A percentile compares a stretch with the other conserved stretches of the same genome.
Evolutionary conservation across 805 yeast genomes (phyloP).

Genomic region (Yamadazyma philogaea): DNA sequence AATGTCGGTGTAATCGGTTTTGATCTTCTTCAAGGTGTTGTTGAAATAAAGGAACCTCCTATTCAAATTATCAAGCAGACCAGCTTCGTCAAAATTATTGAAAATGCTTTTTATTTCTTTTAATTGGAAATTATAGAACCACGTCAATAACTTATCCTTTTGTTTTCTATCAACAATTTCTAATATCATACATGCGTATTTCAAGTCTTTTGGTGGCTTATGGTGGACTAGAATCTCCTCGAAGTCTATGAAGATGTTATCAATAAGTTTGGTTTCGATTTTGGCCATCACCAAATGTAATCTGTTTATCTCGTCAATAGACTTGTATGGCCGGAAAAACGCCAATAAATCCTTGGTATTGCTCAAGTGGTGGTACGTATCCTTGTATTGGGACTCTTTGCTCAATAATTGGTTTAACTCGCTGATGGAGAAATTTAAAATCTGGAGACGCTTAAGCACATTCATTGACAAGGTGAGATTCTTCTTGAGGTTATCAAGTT

Average conservation of each 20-base stretch:
- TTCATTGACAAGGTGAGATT: constrained; percentile 85
- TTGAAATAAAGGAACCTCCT: constrained; percentile 81
- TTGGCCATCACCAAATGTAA: constrained; percentile 58
- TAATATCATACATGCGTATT: constrained; percentile 69
- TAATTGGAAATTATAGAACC: constrained; percentile 70
- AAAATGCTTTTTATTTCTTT: constrained; percentile 76
- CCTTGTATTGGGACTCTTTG: constrained; percentile 46
- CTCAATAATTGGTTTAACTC: constrained; percentile 62
- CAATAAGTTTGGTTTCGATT: constrained; percentile 59
- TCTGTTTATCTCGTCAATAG: constrained; percentile 74
- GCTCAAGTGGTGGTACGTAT: constrained; percentile 58
- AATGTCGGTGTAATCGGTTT: constrained; percentile 44
- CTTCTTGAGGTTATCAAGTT: constrained; percentile 76
- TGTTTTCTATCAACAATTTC: constrained; percentile 61
- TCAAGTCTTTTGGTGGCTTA: constrained; percentile 28
- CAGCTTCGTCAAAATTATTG: constrained; percentile 84
- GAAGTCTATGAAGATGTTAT: constrained; percentile 72
- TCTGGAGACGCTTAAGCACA: constrained; percentile 78
- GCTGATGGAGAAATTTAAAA: constrained; percentile 53
- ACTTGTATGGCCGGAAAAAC: constrained; percentile 75
- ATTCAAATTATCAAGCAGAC: constrained; percentile 81
- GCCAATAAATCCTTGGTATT: constrained; percentile 72
- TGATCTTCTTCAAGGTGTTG: constrained; percentile 60
- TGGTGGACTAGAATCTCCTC: constrained; percentile 41
- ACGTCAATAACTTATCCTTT: constrained; percentile 56